Evolutionary conservation across 768 basidiomycete genomes (phyloP).

Genomic region (Coprinellus aureogranulatus): DNA sequence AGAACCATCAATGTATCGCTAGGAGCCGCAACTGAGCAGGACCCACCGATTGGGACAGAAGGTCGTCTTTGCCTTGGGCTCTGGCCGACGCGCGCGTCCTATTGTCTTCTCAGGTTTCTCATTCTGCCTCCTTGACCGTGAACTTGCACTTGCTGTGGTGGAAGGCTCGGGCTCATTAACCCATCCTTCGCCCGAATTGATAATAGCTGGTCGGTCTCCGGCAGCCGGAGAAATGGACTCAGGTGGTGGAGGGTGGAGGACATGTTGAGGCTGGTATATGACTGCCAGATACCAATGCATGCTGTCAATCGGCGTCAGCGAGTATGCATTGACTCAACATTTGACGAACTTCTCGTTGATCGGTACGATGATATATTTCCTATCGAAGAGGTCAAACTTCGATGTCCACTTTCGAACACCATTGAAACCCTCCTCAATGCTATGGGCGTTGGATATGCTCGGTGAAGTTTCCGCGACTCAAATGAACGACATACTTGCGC

Average conservation of each 20-base stretch:
- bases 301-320: conserved; percentile 37
- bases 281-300: conserved; percentile 97
- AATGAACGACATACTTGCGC: conserved; percentile 45
- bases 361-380: conserved; percentile 90
- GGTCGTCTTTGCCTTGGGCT: no score
- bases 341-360: conserved; percentile 85
- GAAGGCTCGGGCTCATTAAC: no score
- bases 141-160: no score
- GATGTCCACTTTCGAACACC: conserved; percentile 93
- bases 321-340: conserved; percentile 16
- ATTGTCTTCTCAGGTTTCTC: no score
- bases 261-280: conserved; percentile 76
- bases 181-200: no score
- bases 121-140: no score
- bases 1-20: background rate
- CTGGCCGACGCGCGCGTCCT: no score
- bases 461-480: no score
- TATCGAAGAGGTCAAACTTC: conserved; percentile 81
- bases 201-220: no score
- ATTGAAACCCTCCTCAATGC: conserved; percentile 56
- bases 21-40: background rate
- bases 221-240: no score
- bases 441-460: no score
- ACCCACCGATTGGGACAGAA: no score
- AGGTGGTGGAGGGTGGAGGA: conserved; percentile 40